Evolutionary conservation across 768 basidiomycete genomes (phyloP).

Genomic region (Termitomyces sp.): DNA sequence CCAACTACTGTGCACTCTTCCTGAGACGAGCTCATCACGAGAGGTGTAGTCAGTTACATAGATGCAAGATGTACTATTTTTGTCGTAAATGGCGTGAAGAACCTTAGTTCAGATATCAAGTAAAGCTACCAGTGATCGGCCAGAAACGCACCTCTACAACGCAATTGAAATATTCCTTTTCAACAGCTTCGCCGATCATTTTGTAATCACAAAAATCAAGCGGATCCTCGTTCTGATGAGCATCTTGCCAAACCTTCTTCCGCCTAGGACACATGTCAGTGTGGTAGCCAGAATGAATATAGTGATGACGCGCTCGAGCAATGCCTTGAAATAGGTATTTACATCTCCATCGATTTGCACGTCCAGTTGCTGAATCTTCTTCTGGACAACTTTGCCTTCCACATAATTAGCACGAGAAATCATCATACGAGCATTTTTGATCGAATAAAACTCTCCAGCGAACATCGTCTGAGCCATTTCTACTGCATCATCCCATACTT

Average conservation of each 20-base stretch:
- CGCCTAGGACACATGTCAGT: constrained; percentile 33
- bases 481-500: constrained; percentile 54
- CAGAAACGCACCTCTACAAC: constrained; percentile 46
- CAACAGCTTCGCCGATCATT: constrained; percentile 42
- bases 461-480: constrained; percentile 37
- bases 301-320: constrained; percentile 43
- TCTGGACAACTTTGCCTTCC: constrained; percentile 49
- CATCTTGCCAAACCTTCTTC: constrained; percentile 38
- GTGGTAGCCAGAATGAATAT: not conserved
- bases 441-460: constrained; percentile 43
- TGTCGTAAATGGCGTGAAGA: constrained; percentile 32
- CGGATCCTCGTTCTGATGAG: constrained; percentile 16
- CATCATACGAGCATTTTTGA: constrained; percentile 49
- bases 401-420: constrained; percentile 31
- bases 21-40: constrained; percentile 35
- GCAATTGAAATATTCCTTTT: constrained; percentile 44
- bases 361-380: constrained; percentile 41
- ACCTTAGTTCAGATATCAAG: constrained; percentile 30
- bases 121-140: not conserved
- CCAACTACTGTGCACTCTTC: constrained; percentile 29
- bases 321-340: constrained; percentile 35
- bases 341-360: constrained; percentile 27
- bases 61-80: constrained; percentile 31
- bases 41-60: constrained; percentile 66
- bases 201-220: constrained; percentile 34